Evolutionary conservation across 1,139 yeast species (phyloP).

Genomic region (Candida mesenterica): DNA sequence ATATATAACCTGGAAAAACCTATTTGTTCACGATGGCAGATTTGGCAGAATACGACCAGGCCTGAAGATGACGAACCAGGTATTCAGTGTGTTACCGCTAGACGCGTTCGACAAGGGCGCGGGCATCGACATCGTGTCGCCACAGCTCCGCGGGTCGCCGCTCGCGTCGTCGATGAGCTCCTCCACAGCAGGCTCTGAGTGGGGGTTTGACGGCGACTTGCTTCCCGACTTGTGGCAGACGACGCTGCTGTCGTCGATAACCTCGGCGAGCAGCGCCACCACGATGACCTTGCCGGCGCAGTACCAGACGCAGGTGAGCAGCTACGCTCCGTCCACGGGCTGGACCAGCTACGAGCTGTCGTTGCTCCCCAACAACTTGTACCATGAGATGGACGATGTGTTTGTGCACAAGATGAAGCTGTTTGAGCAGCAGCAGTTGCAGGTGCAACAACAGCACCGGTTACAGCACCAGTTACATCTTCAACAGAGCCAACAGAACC

Average conservation of each 20-base stretch:
- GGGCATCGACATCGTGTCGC: constrained; percentile 7
- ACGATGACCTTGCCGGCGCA: constrained; percentile 6
- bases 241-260: constrained; percentile 10
- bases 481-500: constrained; percentile 4
- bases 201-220: constrained; percentile 24
- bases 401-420: not conserved
- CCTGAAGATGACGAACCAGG: constrained; percentile 4
- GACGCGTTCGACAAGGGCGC: constrained; percentile 1
- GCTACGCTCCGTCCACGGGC: constrained; percentile 1
- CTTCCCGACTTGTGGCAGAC: constrained; percentile 39
- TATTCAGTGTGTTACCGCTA: constrained; percentile 1
- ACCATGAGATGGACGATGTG: constrained; percentile 9
- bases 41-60: no score
- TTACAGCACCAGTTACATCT: constrained; percentile 1
- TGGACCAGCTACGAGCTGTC: constrained; percentile 18
- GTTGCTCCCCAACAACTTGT: constrained; percentile 20
- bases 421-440: no score
- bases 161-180: constrained; percentile 22
- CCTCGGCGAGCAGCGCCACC: constrained; percentile 6
- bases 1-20: no score
- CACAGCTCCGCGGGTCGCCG: constrained; percentile 11
- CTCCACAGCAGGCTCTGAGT: constrained; percentile 21
- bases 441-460: constrained; percentile 2
- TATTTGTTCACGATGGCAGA: no score
- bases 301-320: constrained; percentile 1